phyloP scores from a whole-genome alignment of 2,329 filamentous ascomycete species.

The Calonectria pseudoreteaudii region DNA sequence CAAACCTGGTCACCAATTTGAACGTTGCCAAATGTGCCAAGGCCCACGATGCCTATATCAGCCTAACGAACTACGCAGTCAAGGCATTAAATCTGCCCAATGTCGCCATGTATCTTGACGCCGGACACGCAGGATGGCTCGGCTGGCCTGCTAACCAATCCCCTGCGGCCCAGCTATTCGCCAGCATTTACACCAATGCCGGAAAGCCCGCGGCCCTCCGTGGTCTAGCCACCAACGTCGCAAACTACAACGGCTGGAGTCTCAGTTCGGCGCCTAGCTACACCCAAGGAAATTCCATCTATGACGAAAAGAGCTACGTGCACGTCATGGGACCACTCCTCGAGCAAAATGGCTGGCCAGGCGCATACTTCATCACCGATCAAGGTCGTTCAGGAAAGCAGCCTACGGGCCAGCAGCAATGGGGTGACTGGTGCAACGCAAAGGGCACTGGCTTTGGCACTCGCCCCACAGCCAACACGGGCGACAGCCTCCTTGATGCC shows the following conservation, averaged over 20 bases:
- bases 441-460: slow-evolving; percentile 72
- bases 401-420: slow-evolving; percentile 69
- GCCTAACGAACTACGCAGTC: slow-evolving; percentile 63
- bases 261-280: slow-evolving; percentile 57
- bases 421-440: slow-evolving; percentile 78
- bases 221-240: slow-evolving; percentile 69
- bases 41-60: slow-evolving; percentile 61
- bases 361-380: slow-evolving; percentile 62
- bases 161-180: slow-evolving; percentile 60
- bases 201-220: slow-evolving; percentile 62
- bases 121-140: slow-evolving; percentile 69
- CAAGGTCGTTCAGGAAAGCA: slow-evolving; percentile 68
- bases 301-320: slow-evolving; percentile 68
- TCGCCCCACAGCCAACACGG: slow-evolving; percentile 73
- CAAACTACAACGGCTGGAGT: slow-evolving; percentile 67
- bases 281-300: slow-evolving; percentile 60
- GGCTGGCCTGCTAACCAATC: slow-evolving; percentile 67
- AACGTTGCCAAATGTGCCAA: slow-evolving; percentile 61
- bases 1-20: slow-evolving; percentile 69
- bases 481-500: slow-evolving; percentile 69
- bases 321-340: slow-evolving; percentile 74
- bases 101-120: slow-evolving; percentile 69
- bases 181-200: slow-evolving; percentile 61
- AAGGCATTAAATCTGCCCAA: slow-evolving; percentile 65
- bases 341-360: slow-evolving; percentile 55